Evolutionary conservation across 257 asterid genomes (phyloP).

Genomic region (Prunella vulgaris): DNA sequence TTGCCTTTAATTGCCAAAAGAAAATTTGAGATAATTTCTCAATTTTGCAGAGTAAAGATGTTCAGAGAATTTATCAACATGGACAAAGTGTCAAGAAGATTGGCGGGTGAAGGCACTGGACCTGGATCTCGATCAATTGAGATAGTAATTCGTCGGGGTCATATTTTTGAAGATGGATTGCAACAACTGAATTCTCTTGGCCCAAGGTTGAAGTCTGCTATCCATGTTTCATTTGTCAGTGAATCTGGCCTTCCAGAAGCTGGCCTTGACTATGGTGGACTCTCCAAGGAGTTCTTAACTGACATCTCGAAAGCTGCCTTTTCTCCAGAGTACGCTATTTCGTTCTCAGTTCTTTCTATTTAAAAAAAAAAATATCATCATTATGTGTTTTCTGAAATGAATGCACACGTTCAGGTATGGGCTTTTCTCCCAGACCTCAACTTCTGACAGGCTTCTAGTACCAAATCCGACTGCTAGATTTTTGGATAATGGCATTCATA

Average conservation of each 20-base stretch:
- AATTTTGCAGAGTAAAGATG: constrained; percentile 72
- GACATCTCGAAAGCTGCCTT: constrained; percentile 81
- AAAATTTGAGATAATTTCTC: constrained; percentile 8
- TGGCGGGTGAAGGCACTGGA: constrained; percentile 73
- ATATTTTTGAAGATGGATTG: constrained; percentile 90
- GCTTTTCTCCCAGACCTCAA: constrained; percentile 81
- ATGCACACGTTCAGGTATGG: constrained; percentile 57
- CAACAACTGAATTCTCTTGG: constrained; percentile 80
- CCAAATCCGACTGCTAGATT: constrained; percentile 80
- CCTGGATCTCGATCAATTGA: constrained; percentile 75
- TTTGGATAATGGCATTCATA: constrained; percentile 77
- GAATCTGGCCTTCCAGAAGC: constrained; percentile 98
- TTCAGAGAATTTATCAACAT: constrained; percentile 89
- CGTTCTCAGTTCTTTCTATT: background rate
- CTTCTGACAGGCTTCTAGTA: constrained; percentile 77
- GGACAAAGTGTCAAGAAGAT: constrained; percentile 82
- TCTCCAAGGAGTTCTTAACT: constrained; percentile 93
- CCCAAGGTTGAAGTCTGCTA: constrained; percentile 69
- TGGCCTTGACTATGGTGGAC: constrained; percentile 97
- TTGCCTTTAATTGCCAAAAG: constrained; percentile 7
- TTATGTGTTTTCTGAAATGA: constrained; percentile 19
- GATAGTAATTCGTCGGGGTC: constrained; percentile 79
- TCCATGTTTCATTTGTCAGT: constrained; percentile 86
- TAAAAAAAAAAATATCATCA: background rate
- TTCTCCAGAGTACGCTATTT: constrained; percentile 71